These are phyloP conservation scores for Colletotrichum filicis DNA, from an alignment of 2,329 filamentous ascomycete species.

Conservation along the genomic window DNA sequence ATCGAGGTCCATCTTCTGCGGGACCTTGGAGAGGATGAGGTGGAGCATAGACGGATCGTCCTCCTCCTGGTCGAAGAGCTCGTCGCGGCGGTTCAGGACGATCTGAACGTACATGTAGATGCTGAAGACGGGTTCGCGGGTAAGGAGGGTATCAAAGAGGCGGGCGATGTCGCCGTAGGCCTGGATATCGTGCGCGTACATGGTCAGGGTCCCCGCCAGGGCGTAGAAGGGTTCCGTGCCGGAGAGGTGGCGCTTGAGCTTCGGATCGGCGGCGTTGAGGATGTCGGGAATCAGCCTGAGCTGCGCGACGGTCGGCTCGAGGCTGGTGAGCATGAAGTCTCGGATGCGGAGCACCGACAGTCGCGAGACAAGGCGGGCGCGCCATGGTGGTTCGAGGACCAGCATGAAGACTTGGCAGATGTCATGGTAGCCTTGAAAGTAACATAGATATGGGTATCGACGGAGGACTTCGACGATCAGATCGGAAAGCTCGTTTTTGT, in stretches of 20 bases:
- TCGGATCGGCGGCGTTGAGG: conserved; percentile 76
- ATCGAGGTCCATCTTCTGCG: conserved; percentile 83
- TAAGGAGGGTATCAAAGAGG: conserved; percentile 91
- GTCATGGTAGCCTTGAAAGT: conserved; percentile 99
- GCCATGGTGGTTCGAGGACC: conserved; percentile 73
- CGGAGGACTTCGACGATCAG: conserved; percentile 87
- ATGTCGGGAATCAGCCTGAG: conserved; percentile 89
- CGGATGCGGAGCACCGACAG: conserved; percentile 91
- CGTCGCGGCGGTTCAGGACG: conserved; percentile 80
- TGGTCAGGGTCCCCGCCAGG: conserved; percentile 89
- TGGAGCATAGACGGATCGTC: conserved; percentile 95
- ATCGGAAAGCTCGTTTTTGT: conserved; percentile 81
- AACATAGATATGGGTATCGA: conserved; percentile 84
- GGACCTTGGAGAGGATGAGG: conserved; percentile 86
- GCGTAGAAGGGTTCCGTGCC: conserved; percentile 90
- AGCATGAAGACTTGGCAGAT: conserved; percentile 96
- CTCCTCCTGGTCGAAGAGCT: conserved; percentile 82
- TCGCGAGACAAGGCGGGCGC: conserved; percentile 75
- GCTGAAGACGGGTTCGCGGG: conserved; percentile 86
- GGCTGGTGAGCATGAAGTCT: conserved; percentile 95
- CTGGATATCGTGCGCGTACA: conserved; percentile 97
- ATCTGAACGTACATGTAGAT: conserved; percentile 95
- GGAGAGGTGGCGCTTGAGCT: conserved; percentile 79
- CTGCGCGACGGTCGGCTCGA: conserved; percentile 84
- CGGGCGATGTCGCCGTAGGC: conserved; percentile 89